Evolutionary conservation across 768 basidiomycete species (phyloP).

Genomic region (Phylloporus sp.): DNA sequence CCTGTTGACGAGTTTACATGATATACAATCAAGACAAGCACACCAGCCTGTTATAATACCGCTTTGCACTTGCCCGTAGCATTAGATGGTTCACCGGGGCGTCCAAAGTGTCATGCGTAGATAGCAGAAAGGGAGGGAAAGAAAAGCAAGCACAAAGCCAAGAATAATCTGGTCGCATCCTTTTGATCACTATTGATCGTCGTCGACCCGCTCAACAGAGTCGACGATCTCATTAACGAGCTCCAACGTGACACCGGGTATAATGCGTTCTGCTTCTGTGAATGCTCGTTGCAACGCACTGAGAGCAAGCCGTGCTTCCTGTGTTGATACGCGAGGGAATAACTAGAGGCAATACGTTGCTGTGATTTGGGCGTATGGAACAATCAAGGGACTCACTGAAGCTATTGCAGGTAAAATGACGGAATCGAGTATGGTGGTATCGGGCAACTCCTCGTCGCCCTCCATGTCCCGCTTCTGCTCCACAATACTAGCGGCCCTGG

Average conservation of each 20-base stretch:
- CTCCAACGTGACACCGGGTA: constrained; percentile 92
- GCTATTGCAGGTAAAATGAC: constrained; percentile 96
- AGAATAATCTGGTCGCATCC: constrained; percentile 13
- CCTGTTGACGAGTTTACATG: constrained; percentile 13
- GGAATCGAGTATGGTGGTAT: constrained; percentile 92
- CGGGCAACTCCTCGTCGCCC: constrained; percentile 56
- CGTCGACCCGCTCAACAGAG: constrained; percentile 87
- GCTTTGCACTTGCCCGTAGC: constrained; percentile 15
- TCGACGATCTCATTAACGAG: constrained; percentile 93
- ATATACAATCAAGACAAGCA: constrained; percentile 23
- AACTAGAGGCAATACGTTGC: constrained; percentile 48
- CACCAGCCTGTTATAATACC: constrained; percentile 13
- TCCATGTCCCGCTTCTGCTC: constrained; percentile 39
- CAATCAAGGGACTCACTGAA: constrained; percentile 53
- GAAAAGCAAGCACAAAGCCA: constrained; percentile 14
- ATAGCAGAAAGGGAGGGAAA: not conserved
- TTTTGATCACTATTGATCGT: constrained; percentile 40
- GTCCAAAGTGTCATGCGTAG: constrained; percentile 17
- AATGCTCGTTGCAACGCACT: constrained; percentile 87
- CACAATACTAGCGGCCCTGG: constrained; percentile 40
- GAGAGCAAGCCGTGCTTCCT: constrained; percentile 83
- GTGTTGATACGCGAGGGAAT: constrained; percentile 88
- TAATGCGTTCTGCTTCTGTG: constrained; percentile 90
- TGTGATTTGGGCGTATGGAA: not conserved
- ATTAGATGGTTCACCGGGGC: constrained; percentile 14